phyloP scores from a whole-genome alignment of 768 basidiomycete genomes.

The Kwoniella mangroviensis region DNA sequence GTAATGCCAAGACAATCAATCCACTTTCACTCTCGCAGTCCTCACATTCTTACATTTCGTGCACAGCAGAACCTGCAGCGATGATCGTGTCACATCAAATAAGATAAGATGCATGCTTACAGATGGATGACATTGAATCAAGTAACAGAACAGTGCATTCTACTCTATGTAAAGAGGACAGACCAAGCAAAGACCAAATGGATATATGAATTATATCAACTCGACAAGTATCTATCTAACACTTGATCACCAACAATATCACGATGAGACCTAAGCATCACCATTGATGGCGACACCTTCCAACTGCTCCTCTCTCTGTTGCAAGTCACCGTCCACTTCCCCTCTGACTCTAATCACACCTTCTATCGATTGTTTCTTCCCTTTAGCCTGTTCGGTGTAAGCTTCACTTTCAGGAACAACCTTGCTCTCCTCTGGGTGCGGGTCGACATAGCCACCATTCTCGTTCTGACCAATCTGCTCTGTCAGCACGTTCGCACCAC shows the following conservation, averaged over 20 bases:
- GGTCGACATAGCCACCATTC: conserved; percentile 51
- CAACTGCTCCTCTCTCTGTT: conserved; percentile 30
- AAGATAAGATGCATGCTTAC: not conserved
- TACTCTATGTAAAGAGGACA: conserved; percentile 2
- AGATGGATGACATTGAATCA: not conserved
- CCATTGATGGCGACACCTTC: conserved; percentile 25
- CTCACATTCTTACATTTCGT: too few relatives aligned
- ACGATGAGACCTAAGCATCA: conserved; percentile 1
- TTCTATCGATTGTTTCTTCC: conserved; percentile 39
- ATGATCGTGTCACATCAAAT: not conserved
- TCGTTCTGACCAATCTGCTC: conserved; percentile 75
- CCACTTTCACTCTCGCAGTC: too few relatives aligned
- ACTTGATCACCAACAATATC: not conserved
- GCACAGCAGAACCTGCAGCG: not conserved
- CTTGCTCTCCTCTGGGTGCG: conserved; percentile 56
- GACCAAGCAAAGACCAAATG: not conserved
- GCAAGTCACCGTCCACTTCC: conserved; percentile 30
- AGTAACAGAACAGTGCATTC: not conserved
- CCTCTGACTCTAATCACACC: conserved; percentile 37
- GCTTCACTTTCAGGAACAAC: conserved; percentile 52
- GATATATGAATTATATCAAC: not conserved
- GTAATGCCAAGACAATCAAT: too few relatives aligned
- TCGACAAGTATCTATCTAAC: not conserved
- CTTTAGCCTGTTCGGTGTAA: conserved; percentile 48
- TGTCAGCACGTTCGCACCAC: conserved; percentile 65